Base-by-base conservation (phyloP, 1,139 yeast genomes). In the Pichia sp. region DNA sequence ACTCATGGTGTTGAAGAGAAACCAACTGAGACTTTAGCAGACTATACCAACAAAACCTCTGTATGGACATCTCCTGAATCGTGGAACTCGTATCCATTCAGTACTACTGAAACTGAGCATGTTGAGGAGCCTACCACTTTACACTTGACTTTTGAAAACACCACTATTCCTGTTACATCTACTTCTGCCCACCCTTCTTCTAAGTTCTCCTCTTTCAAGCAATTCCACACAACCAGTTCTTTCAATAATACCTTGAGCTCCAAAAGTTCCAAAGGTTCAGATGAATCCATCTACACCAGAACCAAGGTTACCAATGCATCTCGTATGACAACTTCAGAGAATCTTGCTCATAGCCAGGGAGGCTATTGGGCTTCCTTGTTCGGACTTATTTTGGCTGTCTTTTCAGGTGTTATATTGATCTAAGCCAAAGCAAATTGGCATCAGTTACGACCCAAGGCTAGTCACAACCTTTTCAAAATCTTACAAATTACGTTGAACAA, bases 1-100 rank as follows among this genome's bases (percentile, higher is more conserved):
- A 38, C 19, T 38, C 41, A 38, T 38, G 23, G 7, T 13, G 15
- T 13, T 38, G 41, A n/a, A n/a, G 41, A 13, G 15, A 38, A 38
- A n/a, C 41, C 41, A n/a, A 10, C 41, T n/a, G 41, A 38, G n/a
- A 38, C 41, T 8, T 38, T 38, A 7, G 41, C 8, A 38, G 41
- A 38, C 5, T 38, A 13, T 38, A n/a, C 41, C 6, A 38, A n/a
- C 5, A n/a, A 7, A 16, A 38, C 41, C 4, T 4, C 41, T 3
- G 41, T 38, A 13, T 38, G 41, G 41, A 38, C 41, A 13, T 38
- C 49, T 29, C 54, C 56, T n/a, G 45, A 36, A 15, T 51, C 56
- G 6, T 55, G 58, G 58, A 48, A 53, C 15, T 55, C 56, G 2
- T 55, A 53, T 34, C 56, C 58, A 13, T 49, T 53, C n/a, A 38